Evolutionary conservation across 768 basidiomycete species (phyloP), one percentile per base, ranked within the genome.

Genomic region (Amanita polypyramis): DNA sequence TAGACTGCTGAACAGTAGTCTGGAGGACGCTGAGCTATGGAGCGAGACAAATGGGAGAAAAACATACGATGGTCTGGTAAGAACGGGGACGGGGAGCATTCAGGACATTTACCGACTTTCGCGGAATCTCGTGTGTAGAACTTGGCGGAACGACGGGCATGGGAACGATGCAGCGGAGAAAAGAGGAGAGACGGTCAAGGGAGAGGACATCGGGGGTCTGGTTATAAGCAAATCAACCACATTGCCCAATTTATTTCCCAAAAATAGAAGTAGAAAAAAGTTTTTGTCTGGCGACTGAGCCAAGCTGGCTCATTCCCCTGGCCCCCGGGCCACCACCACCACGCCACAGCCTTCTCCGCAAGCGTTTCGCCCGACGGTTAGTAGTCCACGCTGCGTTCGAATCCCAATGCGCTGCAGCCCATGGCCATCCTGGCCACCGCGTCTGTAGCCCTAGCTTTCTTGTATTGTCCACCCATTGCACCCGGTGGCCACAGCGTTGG

Each of bases 1-100:
- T 51, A 23, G 62, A 50, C 55, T 65, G 51, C 42, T 51, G 46
- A 11, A 43, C 15, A 23, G 52, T 53, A 27, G 50, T 43, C 37
- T 41, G 35, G 15, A 39, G 47, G 43, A 52, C 34, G 43, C 44
- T 40, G 29, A 37, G 20, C 10, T 32, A 44, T 35, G 47, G 3
- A 42, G 49, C 9, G 56, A 35, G 32, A 45, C n/a, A 40, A 17
- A 34, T 11, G 42, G 23, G 23, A 25, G 15, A 37, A 2, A 29
- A 30, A 50, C 49, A 10, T 43, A 45, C 49, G 21, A 43, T 50
- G 14, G 42, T 30, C 25, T 38, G 42, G 34, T 44, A 45, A 10
- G 49, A 37, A 4, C 57, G 55, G 46, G 50, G 52, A 20, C 55
- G 56, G 2, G 59, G 56, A 11, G 56, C 55, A 44, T 61, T 61